phyloP scores from a whole-genome alignment of 2,329 filamentous ascomycete genomes.

The Magnaporthales sp. region DNA sequence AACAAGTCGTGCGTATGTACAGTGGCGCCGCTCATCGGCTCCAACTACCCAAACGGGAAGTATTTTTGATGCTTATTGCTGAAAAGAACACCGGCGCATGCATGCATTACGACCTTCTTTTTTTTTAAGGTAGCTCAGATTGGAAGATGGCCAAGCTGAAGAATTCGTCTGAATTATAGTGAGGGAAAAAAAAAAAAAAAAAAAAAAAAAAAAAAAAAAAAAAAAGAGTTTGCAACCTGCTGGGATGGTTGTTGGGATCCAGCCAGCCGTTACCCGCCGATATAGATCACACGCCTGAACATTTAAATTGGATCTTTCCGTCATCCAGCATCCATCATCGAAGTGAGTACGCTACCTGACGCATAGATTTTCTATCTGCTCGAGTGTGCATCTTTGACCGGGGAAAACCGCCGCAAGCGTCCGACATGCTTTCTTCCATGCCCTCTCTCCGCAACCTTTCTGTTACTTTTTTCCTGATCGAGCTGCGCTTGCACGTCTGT shows the following conservation, averaged over 20 bases:
- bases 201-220: neutral
- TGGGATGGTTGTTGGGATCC: neutral
- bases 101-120: neutral
- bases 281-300: neutral
- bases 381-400: neutral
- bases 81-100: neutral
- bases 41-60: neutral
- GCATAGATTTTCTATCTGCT: neutral
- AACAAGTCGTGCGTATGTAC: neutral
- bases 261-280: neutral
- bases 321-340: neutral
- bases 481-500: neutral
- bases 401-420: neutral
- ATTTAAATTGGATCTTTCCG: neutral
- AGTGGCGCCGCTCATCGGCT: neutral
- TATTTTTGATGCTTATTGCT: neutral
- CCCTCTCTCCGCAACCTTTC: neutral
- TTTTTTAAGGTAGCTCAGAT: neutral
- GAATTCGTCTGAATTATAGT: neutral
- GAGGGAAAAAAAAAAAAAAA: neutral
- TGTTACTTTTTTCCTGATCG: neutral
- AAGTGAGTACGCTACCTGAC: neutral
- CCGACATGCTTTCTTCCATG: neutral
- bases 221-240: neutral
- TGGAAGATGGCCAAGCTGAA: neutral